phyloP scores from a whole-genome alignment of 2,329 filamentous ascomycete species.

The Diaporthe sp. region DNA sequence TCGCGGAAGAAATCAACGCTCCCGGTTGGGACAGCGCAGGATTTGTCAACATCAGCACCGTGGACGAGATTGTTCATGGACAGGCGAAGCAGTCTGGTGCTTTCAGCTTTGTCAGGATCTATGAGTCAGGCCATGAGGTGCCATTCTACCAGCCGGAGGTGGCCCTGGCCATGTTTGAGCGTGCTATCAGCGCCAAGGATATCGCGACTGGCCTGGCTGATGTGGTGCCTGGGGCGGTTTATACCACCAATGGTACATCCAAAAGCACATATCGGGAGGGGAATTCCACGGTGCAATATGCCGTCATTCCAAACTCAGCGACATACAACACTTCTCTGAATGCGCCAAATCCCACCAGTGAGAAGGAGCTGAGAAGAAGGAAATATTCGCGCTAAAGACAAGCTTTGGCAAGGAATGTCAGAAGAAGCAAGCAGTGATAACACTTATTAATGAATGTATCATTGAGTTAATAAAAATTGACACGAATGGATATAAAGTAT shows the following conservation, averaged over 20 bases:
- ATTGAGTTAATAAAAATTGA: no score
- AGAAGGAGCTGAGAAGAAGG: not conserved
- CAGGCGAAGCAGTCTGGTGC: slow-evolving; percentile 63
- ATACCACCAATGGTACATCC: slow-evolving; percentile 55
- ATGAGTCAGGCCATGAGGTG: slow-evolving; percentile 56
- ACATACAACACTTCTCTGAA: slow-evolving; percentile 52
- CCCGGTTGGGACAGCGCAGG: slow-evolving; percentile 51
- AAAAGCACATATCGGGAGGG: slow-evolving; percentile 61
- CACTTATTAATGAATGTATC: not conserved
- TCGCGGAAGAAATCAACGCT: slow-evolving; percentile 35
- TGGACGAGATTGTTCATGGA: slow-evolving; percentile 52
- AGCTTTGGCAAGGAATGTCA: not conserved
- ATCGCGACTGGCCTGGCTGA: slow-evolving; percentile 66
- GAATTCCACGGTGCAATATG: slow-evolving; percentile 52
- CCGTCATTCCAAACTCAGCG: slow-evolving; percentile 47
- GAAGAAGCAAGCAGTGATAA: not conserved
- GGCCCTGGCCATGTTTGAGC: slow-evolving; percentile 62
- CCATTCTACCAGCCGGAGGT: slow-evolving; percentile 68
- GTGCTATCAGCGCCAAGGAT: slow-evolving; percentile 61
- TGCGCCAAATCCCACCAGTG: slow-evolving; percentile 42
- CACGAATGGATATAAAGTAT: no score
- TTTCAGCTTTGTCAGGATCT: slow-evolving; percentile 64
- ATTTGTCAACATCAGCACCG: slow-evolving; percentile 44
- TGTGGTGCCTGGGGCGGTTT: slow-evolving; percentile 43
- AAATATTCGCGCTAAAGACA: not conserved